phyloP scores from a whole-genome alignment of 106 monocot genomes.

The Dendrobium officinale region DNA sequence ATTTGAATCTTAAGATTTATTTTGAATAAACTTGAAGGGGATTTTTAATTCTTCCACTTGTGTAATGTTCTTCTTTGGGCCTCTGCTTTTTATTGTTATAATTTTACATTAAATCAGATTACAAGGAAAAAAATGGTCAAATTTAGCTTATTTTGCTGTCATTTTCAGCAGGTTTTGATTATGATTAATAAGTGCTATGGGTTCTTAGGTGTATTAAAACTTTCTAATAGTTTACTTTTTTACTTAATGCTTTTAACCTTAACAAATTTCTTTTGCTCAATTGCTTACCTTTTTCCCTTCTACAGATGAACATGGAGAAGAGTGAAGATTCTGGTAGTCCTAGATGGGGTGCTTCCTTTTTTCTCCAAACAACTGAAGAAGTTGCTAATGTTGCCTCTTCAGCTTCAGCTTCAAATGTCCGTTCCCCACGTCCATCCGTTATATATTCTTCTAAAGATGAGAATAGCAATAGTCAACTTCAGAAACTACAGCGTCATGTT shows the following conservation, averaged over 20 bases:
- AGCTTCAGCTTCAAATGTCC: conserved; percentile 48
- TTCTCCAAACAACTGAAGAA: conserved; percentile 71
- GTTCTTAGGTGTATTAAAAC: background rate
- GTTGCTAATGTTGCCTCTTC: conserved; percentile 52
- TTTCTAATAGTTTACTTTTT: background rate
- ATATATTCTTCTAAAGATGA: conserved; percentile 81
- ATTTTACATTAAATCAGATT: background rate
- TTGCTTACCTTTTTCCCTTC: background rate
- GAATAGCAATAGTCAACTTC: conserved; percentile 45
- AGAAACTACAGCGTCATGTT: conserved; percentile 72
- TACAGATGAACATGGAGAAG: conserved; percentile 40
- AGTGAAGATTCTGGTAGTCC: conserved; percentile 57
- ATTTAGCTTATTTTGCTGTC: background rate
- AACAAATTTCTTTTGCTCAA: background rate
- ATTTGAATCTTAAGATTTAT: background rate
- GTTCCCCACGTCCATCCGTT: conserved; percentile 61
- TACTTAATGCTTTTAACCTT: background rate
- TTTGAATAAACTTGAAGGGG: background rate
- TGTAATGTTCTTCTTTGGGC: background rate
- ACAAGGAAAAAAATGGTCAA: background rate
- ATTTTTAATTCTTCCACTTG: background rate
- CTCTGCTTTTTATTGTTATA: background rate
- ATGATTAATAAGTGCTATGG: background rate
- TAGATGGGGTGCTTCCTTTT: conserved; percentile 44
- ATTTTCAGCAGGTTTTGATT: background rate